Conservation (phyloP, 2,329 filamentous ascomycete genomes). For the Cercospora sp. region DNA sequence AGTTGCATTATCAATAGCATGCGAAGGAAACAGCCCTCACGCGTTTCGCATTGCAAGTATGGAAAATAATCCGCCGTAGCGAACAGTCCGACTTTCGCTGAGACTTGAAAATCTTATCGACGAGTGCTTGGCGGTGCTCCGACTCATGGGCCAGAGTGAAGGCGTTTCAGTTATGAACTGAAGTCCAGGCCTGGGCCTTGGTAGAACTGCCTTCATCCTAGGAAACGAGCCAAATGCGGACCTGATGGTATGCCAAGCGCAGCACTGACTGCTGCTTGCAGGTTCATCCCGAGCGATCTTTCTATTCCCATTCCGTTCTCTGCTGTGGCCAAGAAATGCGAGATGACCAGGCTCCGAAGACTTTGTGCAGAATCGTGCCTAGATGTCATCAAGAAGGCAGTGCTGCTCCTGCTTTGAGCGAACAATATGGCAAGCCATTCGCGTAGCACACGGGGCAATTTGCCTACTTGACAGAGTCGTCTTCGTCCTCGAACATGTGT, state of each 20-base stretch:
- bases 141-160: neutral
- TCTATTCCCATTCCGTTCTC: neutral
- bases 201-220: neutral
- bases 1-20: neutral
- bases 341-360: neutral
- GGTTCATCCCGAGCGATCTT: neutral
- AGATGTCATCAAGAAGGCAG: neutral
- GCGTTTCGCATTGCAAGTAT: neutral
- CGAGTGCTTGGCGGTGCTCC: neutral
- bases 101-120: neutral
- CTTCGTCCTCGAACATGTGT: too few species aligned
- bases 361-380: too few species aligned
- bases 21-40: neutral
- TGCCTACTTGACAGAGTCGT: too few species aligned
- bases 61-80: neutral
- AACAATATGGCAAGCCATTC: neutral
- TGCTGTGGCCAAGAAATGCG: neutral
- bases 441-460: too few species aligned
- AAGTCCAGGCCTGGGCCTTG: neutral
- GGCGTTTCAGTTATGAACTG: neutral
- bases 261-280: neutral
- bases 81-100: neutral
- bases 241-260: neutral
- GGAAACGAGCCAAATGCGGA: neutral
- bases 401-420: neutral